Percentiles rank a stretch among this genome's conserved stretches.
These are phyloP conservation scores for Xylariomycetidae sp. DNA, from an alignment of 2,329 filamentous ascomycete genomes.

Conservation along the genomic window DNA sequence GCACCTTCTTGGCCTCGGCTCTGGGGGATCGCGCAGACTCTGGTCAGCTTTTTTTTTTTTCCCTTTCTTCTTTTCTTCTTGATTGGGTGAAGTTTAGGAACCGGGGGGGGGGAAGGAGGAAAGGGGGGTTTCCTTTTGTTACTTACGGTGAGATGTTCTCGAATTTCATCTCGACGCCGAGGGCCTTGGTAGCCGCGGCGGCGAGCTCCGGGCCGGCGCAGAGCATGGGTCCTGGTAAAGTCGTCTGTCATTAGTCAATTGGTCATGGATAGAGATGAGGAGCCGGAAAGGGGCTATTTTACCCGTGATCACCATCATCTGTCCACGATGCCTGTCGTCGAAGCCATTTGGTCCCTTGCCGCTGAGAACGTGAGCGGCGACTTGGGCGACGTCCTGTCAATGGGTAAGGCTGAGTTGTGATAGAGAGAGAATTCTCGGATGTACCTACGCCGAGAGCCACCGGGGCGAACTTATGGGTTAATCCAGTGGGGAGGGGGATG, in stretches of 20 bases:
- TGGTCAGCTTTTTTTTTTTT: background rate
- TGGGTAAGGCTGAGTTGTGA: background rate
- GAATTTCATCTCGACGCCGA: conserved; percentile 39
- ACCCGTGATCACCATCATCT: conserved; percentile 48
- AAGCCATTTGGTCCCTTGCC: conserved; percentile 46
- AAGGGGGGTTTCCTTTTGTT: too few species aligned
- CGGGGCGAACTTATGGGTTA: conserved; percentile 44
- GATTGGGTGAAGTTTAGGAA: too few species aligned
- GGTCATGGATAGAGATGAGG: too few species aligned
- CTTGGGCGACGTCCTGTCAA: conserved; percentile 40
- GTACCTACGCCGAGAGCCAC: conserved; percentile 39
- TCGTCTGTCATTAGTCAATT: too few species aligned
- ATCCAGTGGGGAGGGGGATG: conserved; percentile 42
- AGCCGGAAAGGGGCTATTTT: too few species aligned
- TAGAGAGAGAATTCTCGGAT: background rate
- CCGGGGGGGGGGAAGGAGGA: too few species aligned
- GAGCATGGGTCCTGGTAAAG: conserved; percentile 39
- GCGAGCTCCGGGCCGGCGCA: conserved; percentile 42
- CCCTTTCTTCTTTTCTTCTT: too few species aligned
- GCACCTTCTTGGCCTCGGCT: conserved; percentile 25
- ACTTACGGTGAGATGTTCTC: conserved; percentile 41
- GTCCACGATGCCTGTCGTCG: conserved; percentile 44
- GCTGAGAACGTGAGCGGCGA: conserved; percentile 43
- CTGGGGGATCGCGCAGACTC: conserved; percentile 9
- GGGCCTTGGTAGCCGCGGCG: conserved; percentile 36